phyloP scores from a whole-genome alignment of 306 rosid species.

The Lathyrus oleraceus region DNA sequence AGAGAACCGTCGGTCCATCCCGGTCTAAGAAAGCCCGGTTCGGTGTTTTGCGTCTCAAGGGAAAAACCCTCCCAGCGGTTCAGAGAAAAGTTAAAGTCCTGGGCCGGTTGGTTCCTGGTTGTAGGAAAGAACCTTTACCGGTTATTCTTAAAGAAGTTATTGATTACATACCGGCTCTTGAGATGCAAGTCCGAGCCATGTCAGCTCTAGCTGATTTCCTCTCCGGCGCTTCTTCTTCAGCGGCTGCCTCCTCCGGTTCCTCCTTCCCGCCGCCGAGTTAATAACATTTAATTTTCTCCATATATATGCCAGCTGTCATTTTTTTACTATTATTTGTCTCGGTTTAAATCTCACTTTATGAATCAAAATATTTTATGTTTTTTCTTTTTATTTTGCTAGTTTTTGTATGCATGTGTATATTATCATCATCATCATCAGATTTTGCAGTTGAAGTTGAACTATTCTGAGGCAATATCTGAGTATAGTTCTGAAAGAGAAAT shows the following conservation, averaged over 20 bases:
- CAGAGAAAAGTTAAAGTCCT: conserved; percentile 72
- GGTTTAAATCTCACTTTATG: not conserved
- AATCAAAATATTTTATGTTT: not conserved
- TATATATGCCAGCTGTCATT: conserved; percentile 39
- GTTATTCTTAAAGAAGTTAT: conserved; percentile 83
- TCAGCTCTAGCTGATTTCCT: conserved; percentile 65
- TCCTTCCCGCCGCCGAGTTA: conserved; percentile 48
- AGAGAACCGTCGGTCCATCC: conserved; percentile 30
- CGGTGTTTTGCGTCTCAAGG: conserved; percentile 66
- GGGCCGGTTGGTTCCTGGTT: conserved; percentile 92
- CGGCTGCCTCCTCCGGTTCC: conserved; percentile 30
- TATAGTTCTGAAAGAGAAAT: not conserved
- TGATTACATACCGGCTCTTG: conserved; percentile 86
- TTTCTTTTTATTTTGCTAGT: not conserved
- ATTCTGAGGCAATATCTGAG: not conserved
- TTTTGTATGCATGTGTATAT: not conserved
- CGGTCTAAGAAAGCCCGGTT: conserved; percentile 60
- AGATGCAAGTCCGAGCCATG: conserved; percentile 98
- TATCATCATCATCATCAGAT: not conserved
- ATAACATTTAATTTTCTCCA: conserved; percentile 30
- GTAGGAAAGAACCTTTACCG: conserved; percentile 79
- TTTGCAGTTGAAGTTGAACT: not conserved
- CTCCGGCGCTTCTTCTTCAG: conserved; percentile 38
- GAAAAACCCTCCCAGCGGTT: conserved; percentile 70
- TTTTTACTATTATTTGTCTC: not conserved